Base-by-base conservation (phyloP, 768 basidiomycete genomes). In the Rhodotorula diobovata region DNA sequence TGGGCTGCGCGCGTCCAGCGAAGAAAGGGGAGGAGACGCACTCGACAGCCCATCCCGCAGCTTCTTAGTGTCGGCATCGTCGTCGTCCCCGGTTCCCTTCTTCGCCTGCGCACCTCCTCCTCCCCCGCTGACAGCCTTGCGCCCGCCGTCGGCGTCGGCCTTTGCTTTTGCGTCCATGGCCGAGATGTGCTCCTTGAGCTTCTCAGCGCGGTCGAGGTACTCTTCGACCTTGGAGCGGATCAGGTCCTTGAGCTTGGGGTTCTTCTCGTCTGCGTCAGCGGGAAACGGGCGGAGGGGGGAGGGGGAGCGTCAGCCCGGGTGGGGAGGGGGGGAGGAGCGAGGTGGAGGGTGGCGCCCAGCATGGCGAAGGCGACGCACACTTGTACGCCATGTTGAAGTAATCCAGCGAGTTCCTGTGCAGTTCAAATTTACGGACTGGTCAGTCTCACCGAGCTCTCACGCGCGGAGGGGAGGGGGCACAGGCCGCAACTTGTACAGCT, bases 361-460 rank as follows among this genome's bases (percentile, higher is more conserved):
- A 2, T 14, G 41, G 14, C 18, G 8, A 34, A 2, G 23, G 32
- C 28, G 28, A 60, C 66, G 30, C 5, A 93, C 93, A 94, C 81
- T 93, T 94, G 79, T 92, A 84, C 16, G 94, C 93, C 75, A 97
- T 90, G 90, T 97, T 92, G 81, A 99, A 99, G 80, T 95, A 99
- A 79, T 99, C 96, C 70, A 98, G 85, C 2, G 91, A 85, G 84
- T 97, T 95, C 84, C 90, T 89, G 56, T 14, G 34, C 3, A 10
- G 6, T 23, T 6, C 23, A 7, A 10, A 2, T 23, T 6, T 10
- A 7, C 18, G 32, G 5, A 10, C 32, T 34, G 20, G 53, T 55
- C 54, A 55, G 54, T 5, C 25, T 23, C 20, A 23, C 46, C 1
- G 20, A 23, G 21, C 21, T 8, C 20, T 8, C 8, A 21, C 23